phyloP scores from a whole-genome alignment of 1,284 basidiomycete species.

The Ceratobasidium sp. region DNA sequence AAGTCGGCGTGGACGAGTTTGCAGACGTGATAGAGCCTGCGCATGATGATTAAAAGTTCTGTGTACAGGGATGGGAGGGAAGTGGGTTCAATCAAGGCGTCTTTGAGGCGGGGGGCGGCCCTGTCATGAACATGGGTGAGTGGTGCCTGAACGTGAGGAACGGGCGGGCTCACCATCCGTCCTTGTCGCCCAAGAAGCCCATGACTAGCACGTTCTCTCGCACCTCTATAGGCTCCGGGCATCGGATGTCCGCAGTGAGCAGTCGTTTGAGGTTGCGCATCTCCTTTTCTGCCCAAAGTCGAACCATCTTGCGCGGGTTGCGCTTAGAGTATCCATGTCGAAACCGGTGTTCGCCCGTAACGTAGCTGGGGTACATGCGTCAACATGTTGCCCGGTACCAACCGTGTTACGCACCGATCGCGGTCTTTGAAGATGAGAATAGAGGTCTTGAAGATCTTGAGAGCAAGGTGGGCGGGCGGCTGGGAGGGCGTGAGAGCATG shows the following conservation, averaged over 20 bases:
- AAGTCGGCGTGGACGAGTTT: slow-evolving; percentile 97
- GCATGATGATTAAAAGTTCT: slow-evolving; percentile 82
- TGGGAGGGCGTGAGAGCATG: slow-evolving; percentile 77
- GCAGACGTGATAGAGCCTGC: slow-evolving; percentile 90
- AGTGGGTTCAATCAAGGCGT: slow-evolving; percentile 65
- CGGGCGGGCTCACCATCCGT: slow-evolving; percentile 74
- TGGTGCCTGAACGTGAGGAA: neutral
- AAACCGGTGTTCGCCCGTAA: slow-evolving; percentile 87
- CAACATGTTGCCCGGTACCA: neutral
- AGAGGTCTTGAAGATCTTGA: slow-evolving; percentile 99
- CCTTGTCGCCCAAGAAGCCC: slow-evolving; percentile 86
- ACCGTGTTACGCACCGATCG: slow-evolving; percentile 88
- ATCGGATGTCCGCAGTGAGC: slow-evolving; percentile 80
- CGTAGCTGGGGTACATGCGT: slow-evolving; percentile 56
- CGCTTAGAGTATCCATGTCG: slow-evolving; percentile 89
- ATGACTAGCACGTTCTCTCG: slow-evolving; percentile 98
- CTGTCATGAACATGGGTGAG: slow-evolving; percentile 57
- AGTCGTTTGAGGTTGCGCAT: slow-evolving; percentile 94
- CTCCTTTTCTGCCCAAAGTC: slow-evolving; percentile 99
- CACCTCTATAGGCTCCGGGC: slow-evolving; percentile 91
- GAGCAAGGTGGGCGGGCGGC: slow-evolving; percentile 70
- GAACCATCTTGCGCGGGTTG: slow-evolving; percentile 99
- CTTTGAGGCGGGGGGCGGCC: slow-evolving; percentile 91
- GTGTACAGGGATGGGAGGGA: slow-evolving; percentile 75
- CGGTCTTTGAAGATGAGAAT: slow-evolving; percentile 98